These are phyloP conservation scores for Myriangium duriaei DNA, from an alignment of 2,329 filamentous ascomycete species.

Conservation along the genomic window DNA sequence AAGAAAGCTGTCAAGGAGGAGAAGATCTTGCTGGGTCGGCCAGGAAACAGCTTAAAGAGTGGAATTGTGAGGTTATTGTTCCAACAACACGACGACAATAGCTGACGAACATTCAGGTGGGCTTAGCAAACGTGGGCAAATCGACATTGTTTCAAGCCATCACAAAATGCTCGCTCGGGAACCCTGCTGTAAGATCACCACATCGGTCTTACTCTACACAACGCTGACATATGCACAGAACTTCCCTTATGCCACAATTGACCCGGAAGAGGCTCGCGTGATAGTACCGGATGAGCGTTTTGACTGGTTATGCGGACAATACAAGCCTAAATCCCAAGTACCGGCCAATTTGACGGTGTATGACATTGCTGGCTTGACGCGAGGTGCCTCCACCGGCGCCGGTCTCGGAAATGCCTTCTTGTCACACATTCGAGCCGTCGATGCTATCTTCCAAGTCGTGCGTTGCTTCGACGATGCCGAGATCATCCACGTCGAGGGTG, in stretches of 20 bases:
- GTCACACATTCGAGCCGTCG: conserved; percentile 80
- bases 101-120: conserved; percentile 51
- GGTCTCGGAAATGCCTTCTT: conserved; percentile 96
- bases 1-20: conserved; percentile 88
- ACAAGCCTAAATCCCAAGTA: conserved; percentile 95
- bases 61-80: conserved; percentile 49
- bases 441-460: conserved; percentile 30
- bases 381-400: conserved; percentile 90
- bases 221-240: conserved; percentile 46
- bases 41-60: conserved; percentile 97
- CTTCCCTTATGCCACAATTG: conserved; percentile 98
- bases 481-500: conserved; percentile 98
- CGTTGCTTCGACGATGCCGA: conserved; percentile 78
- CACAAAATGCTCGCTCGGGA: conserved; percentile 93
- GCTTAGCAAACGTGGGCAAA: conserved; percentile 97
- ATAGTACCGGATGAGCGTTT: conserved; percentile 92
- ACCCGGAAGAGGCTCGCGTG: conserved; percentile 95
- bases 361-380: conserved; percentile 93
- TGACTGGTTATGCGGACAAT: conserved; percentile 91
- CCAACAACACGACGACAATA: not conserved
- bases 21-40: conserved; percentile 90
- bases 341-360: conserved; percentile 97
- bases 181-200: conserved; percentile 69
- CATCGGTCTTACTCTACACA: conserved; percentile 5
- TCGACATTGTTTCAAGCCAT: conserved; percentile 99